These are phyloP conservation scores for Hemerocallis citrina DNA, from an alignment of 106 monocot genomes.

Conservation along the genomic window DNA sequence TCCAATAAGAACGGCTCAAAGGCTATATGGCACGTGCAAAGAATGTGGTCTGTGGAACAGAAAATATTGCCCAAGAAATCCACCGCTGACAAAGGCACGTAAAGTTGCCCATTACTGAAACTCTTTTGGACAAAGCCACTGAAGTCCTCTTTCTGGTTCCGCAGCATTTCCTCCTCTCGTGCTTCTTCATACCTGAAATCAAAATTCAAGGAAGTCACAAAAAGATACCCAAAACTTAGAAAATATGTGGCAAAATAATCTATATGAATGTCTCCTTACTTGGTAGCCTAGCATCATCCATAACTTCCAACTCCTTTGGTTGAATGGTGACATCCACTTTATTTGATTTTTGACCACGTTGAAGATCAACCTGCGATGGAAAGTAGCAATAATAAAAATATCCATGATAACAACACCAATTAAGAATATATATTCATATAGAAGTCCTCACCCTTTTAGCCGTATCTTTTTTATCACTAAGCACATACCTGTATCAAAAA, in stretches of 20 bases:
- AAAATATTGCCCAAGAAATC: no score
- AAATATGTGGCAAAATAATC: not conserved
- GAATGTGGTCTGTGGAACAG: no score
- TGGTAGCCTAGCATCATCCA: constrained; percentile 95
- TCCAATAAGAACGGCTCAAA: no score
- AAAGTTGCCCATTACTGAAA: no score
- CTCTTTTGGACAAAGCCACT: constrained; percentile 99
- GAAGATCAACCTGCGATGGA: constrained; percentile 69
- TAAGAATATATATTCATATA: no score
- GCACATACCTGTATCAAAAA: no score
- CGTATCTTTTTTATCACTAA: no score
- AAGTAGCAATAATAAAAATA: not conserved
- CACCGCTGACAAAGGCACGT: no score
- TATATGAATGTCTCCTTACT: constrained; percentile 63
- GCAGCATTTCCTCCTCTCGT: constrained; percentile 87
- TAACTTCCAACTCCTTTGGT: constrained; percentile 85
- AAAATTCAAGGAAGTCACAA: not conserved
- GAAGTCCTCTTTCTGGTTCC: constrained; percentile 98
- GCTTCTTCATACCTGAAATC: constrained; percentile 85
- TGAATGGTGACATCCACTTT: constrained; percentile 98
- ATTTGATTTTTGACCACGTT: constrained; percentile 85
- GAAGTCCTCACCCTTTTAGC: no score
- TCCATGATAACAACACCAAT: not conserved
- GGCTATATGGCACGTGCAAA: no score
- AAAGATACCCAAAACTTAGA: not conserved